Conservation (phyloP, 2,329 filamentous ascomycete species). For the Colletotrichum chrysophilum region DNA sequence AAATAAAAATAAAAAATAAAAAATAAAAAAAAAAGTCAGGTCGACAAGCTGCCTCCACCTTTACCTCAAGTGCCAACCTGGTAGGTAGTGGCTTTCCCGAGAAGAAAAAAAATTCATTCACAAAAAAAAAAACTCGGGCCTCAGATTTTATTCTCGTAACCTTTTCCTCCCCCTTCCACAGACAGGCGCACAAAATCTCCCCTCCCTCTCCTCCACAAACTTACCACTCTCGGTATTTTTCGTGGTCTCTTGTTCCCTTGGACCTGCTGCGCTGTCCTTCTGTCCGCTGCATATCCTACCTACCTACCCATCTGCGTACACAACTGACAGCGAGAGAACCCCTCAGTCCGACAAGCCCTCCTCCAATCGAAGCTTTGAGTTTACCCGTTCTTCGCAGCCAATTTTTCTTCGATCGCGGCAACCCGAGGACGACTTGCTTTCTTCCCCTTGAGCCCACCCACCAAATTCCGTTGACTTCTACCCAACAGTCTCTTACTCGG, state of each 20-base stretch:
- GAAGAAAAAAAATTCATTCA: slow-evolving; percentile 23
- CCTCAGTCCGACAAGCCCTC: slow-evolving; percentile 5
- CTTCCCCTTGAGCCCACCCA: neutral
- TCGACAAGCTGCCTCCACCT: slow-evolving; percentile 18
- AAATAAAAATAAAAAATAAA: neutral
- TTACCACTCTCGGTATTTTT: neutral
- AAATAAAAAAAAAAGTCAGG: slow-evolving; percentile 4
- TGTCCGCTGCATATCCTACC: neutral
- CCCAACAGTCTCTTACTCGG: neutral
- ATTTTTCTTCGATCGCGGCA: slow-evolving; percentile 20
- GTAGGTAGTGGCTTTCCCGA: slow-evolving; percentile 20
- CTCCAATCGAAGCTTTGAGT: slow-evolving; percentile 21
- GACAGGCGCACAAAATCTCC: slow-evolving; percentile 8
- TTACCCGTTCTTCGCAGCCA: slow-evolving; percentile 12
- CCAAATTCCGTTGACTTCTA: neutral
- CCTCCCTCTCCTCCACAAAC: slow-evolving; percentile 9
- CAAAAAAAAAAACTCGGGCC: slow-evolving; percentile 24
- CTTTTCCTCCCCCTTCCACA: slow-evolving; percentile 5
- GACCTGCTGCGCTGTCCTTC: neutral
- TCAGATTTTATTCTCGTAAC: slow-evolving; percentile 22
- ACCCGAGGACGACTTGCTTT: slow-evolving; percentile 14
- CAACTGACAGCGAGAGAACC: slow-evolving; percentile 1
- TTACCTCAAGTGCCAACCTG: slow-evolving; percentile 19
- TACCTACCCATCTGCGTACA: neutral
- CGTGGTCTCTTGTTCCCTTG: slow-evolving; percentile 5